A percentile compares a stretch with the other conserved stretches of the same genome.
These are phyloP conservation scores for Coemansia sp. DNA, from an alignment of 192 early-diverging fungal genomes.

Conservation along the genomic window DNA sequence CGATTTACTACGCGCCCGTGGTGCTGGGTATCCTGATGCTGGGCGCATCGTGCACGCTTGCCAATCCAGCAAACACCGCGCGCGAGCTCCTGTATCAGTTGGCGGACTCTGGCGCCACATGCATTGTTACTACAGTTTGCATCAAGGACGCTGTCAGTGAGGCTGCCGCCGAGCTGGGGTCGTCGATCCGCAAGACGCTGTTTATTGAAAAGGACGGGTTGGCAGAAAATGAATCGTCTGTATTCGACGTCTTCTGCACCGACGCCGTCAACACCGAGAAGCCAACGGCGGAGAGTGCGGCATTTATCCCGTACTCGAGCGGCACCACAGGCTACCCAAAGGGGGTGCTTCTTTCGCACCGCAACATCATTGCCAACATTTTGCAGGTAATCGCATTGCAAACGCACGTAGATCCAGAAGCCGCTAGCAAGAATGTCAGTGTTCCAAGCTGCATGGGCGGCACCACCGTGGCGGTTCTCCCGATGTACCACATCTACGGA, in stretches of 20 bases:
- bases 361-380: conserved; percentile 65
- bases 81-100: conserved; percentile 78
- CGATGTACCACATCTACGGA: conserved; percentile 66
- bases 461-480: conserved; percentile 45
- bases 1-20: conserved; percentile 63
- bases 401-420: background rate
- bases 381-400: conserved; percentile 29
- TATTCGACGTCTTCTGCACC: conserved; percentile 11
- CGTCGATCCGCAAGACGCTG: background rate
- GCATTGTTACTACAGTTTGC: conserved; percentile 57
- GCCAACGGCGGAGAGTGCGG: conserved; percentile 5
- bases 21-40: conserved; percentile 61
- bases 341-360: conserved; percentile 64
- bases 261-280: background rate
- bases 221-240: background rate
- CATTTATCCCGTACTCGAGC: conserved; percentile 66
- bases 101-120: conserved; percentile 65
- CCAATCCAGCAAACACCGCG: conserved; percentile 76
- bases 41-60: conserved; percentile 65
- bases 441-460: background rate
- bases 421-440: background rate
- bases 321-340: conserved; percentile 69
- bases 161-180: background rate
- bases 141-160: conserved; percentile 1
- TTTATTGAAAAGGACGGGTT: background rate